A percentile compares a stretch with the other conserved stretches of the same genome.
These are phyloP conservation scores for Didymella pomorum DNA, from an alignment of 2,329 filamentous ascomycete genomes.

Conservation along the genomic window DNA sequence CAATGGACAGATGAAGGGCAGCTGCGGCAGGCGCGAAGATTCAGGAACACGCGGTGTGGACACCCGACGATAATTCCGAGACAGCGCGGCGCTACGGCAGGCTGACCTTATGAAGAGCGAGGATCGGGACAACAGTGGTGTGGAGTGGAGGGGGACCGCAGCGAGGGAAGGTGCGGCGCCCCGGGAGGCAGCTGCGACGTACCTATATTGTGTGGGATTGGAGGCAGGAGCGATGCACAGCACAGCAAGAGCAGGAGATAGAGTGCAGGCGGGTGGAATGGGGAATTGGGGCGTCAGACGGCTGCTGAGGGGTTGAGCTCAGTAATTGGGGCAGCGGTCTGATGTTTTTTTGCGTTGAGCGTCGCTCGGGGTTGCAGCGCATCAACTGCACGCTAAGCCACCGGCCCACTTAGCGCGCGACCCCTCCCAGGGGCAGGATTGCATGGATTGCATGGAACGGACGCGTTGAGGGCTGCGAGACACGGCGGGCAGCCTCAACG, in stretches of 20 bases:
- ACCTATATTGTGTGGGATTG: conserved; percentile 44
- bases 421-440: conserved; percentile 9
- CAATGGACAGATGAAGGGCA: conserved; percentile 25
- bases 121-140: conserved; percentile 30
- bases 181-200: conserved; percentile 34
- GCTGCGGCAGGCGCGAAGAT: conserved; percentile 24
- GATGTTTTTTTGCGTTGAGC: conserved; percentile 47
- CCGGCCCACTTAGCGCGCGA: conserved; percentile 11
- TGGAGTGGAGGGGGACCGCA: conserved; percentile 32
- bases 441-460: neutral
- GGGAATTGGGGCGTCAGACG: conserved; percentile 33
- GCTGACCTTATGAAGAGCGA: conserved; percentile 23
- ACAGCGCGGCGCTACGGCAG: conserved; percentile 26
- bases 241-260: conserved; percentile 4
- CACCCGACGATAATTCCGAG: conserved; percentile 27
- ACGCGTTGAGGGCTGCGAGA: conserved; percentile 4
- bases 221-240: conserved; percentile 9
- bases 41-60: conserved; percentile 23
- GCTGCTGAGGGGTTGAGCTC: conserved; percentile 26
- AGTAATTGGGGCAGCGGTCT: conserved; percentile 41
- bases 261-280: conserved; percentile 18
- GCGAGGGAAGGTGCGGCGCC: conserved; percentile 15
- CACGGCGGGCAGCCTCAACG: conserved; percentile 5
- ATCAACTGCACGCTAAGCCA: conserved; percentile 32
- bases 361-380: conserved; percentile 37